These are phyloP conservation scores for Hanseniaspora lindneri DNA, from an alignment of 805 yeast species.

Conservation along the genomic window DNA sequence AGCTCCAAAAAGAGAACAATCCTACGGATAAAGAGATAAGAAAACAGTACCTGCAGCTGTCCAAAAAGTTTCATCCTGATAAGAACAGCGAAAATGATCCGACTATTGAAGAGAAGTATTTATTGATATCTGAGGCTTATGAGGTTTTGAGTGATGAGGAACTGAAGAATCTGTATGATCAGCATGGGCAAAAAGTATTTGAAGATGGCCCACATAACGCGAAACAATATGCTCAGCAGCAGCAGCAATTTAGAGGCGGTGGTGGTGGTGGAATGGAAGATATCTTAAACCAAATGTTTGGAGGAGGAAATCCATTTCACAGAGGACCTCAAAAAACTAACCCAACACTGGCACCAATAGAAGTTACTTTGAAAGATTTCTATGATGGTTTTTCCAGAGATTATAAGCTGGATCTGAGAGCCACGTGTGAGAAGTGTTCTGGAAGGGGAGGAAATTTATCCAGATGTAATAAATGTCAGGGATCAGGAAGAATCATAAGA, in stretches of 20 bases:
- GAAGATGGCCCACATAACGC: conserved; percentile 34
- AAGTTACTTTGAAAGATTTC: conserved; percentile 50
- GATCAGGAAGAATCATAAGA: conserved; percentile 56
- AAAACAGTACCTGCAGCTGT: conserved; percentile 67
- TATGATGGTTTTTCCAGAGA: conserved; percentile 56
- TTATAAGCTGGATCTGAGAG: conserved; percentile 55
- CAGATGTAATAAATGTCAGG: conserved; percentile 58
- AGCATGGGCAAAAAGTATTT: conserved; percentile 65
- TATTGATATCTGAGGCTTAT: conserved; percentile 88
- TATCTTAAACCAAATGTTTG: conserved; percentile 30
- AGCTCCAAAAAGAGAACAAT: conserved; percentile 38
- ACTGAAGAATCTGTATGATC: conserved; percentile 57
- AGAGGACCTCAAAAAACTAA: conserved; percentile 46
- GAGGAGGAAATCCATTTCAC: conserved; percentile 33
- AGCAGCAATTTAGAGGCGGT: conserved; percentile 33
- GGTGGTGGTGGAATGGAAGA: conserved; percentile 28
- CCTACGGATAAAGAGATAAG: conserved; percentile 77
- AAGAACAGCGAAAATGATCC: conserved; percentile 67
- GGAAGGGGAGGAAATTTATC: conserved; percentile 73
- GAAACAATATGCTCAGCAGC: conserved; percentile 20
- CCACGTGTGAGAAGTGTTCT: conserved; percentile 62
- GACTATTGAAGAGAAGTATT: conserved; percentile 72
- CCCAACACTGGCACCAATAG: conserved; percentile 45
- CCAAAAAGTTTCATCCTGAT: conserved; percentile 88
- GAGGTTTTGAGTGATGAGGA: conserved; percentile 67